Conservation (phyloP, 495 filamentous ascomycete species). For the Terfezia claveryi region DNA sequence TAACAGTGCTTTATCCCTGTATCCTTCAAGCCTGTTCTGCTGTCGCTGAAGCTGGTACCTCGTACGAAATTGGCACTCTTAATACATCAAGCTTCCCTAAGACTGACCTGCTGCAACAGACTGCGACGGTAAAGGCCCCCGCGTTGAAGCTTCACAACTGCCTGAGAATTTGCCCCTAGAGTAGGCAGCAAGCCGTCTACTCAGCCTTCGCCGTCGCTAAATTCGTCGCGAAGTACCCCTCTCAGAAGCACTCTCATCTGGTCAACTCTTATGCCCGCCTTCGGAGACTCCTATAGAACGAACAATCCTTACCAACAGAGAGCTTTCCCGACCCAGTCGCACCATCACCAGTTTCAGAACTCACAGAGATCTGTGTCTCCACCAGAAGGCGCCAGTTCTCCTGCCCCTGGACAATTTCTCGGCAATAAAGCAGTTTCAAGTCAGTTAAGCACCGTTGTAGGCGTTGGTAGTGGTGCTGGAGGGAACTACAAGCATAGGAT, state of each 20-base stretch:
- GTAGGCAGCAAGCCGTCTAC: too few relatives aligned
- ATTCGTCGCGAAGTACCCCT: neutral
- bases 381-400: neutral
- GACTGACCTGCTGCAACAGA: too few relatives aligned
- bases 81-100: too few relatives aligned
- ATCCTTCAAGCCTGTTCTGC: too few relatives aligned
- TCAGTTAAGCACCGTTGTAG: neutral
- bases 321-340: neutral
- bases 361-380: neutral
- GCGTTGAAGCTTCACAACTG: too few relatives aligned
- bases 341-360: neutral
- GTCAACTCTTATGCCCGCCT: neutral
- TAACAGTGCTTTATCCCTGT: too few relatives aligned
- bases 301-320: neutral
- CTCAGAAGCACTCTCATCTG: neutral
- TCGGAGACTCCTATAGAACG: neutral
- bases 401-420: neutral
- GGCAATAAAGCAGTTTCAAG: neutral
- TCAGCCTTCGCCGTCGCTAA: neutral
- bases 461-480: neutral
- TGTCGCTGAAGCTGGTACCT: too few relatives aligned
- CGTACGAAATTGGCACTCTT: too few relatives aligned
- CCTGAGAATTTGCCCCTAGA: too few relatives aligned
- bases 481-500: neutral
- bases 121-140: too few relatives aligned